phyloP scores from a whole-genome alignment of 2,329 filamentous ascomycete genomes.

The Monosporascus sp. region DNA sequence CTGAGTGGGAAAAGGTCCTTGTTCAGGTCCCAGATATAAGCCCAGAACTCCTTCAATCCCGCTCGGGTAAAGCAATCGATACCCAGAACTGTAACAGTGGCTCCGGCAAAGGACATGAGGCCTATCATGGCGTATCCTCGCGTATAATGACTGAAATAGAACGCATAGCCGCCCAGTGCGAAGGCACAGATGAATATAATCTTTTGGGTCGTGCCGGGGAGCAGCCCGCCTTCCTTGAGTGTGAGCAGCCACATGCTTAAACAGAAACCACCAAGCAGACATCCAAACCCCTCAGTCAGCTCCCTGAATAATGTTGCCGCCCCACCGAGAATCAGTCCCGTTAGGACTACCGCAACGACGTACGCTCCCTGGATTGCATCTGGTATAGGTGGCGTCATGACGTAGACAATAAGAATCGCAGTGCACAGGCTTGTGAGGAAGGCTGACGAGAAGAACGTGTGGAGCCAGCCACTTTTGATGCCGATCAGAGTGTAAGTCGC shows the following conservation, averaged over 20 bases:
- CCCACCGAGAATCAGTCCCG: slow-evolving; percentile 69
- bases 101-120: slow-evolving; percentile 74
- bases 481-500: slow-evolving; percentile 67
- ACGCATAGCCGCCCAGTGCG: slow-evolving; percentile 60
- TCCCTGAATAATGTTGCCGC: slow-evolving; percentile 75
- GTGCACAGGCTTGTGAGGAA: slow-evolving; percentile 70
- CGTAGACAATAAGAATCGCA: slow-evolving; percentile 78
- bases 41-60: slow-evolving; percentile 95
- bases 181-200: slow-evolving; percentile 73
- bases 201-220: slow-evolving; percentile 57
- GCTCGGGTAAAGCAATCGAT: slow-evolving; percentile 87
- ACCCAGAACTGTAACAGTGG: slow-evolving; percentile 73
- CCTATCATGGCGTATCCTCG: slow-evolving; percentile 72
- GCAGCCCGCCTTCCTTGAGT: slow-evolving; percentile 68
- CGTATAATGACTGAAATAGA: slow-evolving; percentile 75
- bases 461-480: slow-evolving; percentile 74
- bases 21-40: slow-evolving; percentile 85
- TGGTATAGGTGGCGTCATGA: slow-evolving; percentile 74
- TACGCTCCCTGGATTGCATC: slow-evolving; percentile 80
- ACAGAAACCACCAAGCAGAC: slow-evolving; percentile 80
- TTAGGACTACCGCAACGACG: slow-evolving; percentile 69
- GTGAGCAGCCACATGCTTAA: slow-evolving; percentile 87
- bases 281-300: slow-evolving; percentile 74
- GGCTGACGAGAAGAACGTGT: slow-evolving; percentile 74
- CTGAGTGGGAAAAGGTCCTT: slow-evolving; percentile 71